These are phyloP conservation scores for Syzygium aromaticum DNA, from an alignment of 345 rosid genomes.

Conservation along the genomic window DNA sequence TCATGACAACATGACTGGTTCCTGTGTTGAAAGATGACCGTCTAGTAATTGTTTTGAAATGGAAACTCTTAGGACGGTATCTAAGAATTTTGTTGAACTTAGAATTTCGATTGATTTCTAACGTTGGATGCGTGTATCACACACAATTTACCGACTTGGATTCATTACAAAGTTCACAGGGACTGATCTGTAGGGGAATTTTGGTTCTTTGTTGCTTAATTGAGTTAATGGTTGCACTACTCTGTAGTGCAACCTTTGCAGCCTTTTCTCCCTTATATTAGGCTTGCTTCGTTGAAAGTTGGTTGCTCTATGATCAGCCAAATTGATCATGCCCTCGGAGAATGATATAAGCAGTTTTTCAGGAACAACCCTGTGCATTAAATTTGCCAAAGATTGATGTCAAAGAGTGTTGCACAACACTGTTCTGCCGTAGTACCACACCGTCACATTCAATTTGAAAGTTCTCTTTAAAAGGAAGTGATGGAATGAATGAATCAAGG, in stretches of 20 bases:
- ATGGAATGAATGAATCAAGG: not conserved
- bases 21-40: not conserved
- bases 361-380: not conserved
- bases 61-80: not conserved
- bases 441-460: not conserved
- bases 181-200: not conserved
- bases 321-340: constrained; percentile 52
- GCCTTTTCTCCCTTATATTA: not conserved
- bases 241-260: not conserved
- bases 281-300: not conserved
- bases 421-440: not conserved
- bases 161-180: not conserved
- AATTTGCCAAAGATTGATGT: not conserved
- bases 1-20: not conserved
- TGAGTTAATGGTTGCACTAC: not conserved
- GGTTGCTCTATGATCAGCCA: constrained; percentile 1
- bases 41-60: not conserved
- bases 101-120: not conserved
- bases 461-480: not conserved
- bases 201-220: not conserved
- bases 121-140: not conserved
- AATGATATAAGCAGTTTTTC: not conserved
- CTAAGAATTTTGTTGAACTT: not conserved
- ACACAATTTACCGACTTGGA: not conserved
- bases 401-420: not conserved